Percentiles rank a stretch among this genome's conserved stretches.
Evolutionary conservation across 345 rosid species (phyloP).

Genomic region (Kandelia obovata): DNA sequence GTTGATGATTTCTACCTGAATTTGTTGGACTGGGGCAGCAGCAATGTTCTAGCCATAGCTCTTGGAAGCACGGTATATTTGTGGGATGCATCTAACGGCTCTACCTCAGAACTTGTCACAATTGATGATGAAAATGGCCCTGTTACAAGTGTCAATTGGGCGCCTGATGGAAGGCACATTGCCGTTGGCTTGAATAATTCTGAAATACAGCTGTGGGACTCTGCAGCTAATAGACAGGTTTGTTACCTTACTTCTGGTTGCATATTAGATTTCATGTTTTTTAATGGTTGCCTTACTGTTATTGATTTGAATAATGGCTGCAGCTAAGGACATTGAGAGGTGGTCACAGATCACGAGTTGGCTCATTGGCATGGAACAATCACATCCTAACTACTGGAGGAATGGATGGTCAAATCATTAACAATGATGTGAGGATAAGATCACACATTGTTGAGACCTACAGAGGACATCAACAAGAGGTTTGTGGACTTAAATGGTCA

Average conservation of each 20-base stretch:
- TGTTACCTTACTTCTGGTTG: background rate
- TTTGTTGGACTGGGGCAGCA: slow-evolving; percentile 34
- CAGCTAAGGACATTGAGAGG: slow-evolving; percentile 26
- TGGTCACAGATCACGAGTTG: slow-evolving; percentile 30
- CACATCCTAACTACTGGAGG: slow-evolving; percentile 39
- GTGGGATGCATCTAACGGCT: slow-evolving; percentile 23
- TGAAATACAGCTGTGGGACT: slow-evolving; percentile 34
- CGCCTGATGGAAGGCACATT: slow-evolving; percentile 28
- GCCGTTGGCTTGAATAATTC: slow-evolving; percentile 38
- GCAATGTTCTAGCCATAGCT: slow-evolving; percentile 31
- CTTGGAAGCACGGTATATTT: slow-evolving; percentile 27
- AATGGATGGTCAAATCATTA: slow-evolving; percentile 40
- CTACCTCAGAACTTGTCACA: slow-evolving; percentile 46
- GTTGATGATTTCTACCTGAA: slow-evolving; percentile 50
- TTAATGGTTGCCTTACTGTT: background rate
- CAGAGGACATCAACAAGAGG: slow-evolving; percentile 21
- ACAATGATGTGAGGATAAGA: slow-evolving; percentile 47
- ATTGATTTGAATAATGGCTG: background rate
- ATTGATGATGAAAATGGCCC: slow-evolving; percentile 40
- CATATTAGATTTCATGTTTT: background rate
- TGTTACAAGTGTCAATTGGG: slow-evolving; percentile 37
- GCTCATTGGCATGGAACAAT: slow-evolving; percentile 22
- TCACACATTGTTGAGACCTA: slow-evolving; percentile 35
- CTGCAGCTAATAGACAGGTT: slow-evolving; percentile 22
- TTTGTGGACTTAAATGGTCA: slow-evolving; percentile 30